Percentiles rank a stretch among this genome's conserved stretches.
Conservation (phyloP, 2,329 filamentous ascomycete species). For the Didymella lethalis region DNA sequence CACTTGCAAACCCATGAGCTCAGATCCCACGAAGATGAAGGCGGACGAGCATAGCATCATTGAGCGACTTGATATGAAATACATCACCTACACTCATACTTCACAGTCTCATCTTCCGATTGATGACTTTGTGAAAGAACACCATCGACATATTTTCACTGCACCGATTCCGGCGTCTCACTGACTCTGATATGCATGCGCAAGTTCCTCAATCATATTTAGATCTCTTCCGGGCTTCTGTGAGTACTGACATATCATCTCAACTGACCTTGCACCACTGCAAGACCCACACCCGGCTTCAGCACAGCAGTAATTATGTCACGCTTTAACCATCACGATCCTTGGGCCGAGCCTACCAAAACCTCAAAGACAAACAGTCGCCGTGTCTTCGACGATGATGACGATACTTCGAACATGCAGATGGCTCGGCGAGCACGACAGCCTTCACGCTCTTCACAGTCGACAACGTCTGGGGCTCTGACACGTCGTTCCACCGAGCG, state of each 20-base stretch:
- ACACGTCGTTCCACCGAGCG: not conserved
- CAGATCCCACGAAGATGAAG: not conserved
- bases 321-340: not conserved
- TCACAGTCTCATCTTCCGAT: not conserved
- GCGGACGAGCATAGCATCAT: not conserved
- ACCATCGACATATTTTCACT: not conserved
- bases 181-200: not conserved
- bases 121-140: not conserved
- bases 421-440: not conserved
- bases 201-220: not conserved
- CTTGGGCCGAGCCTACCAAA: not conserved
- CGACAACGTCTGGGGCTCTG: not conserved
- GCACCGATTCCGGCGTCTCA: not conserved
- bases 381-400: not conserved
- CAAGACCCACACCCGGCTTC: not conserved
- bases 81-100: not conserved
- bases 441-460: not conserved
- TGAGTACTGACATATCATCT: not conserved
- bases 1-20: constrained; percentile 50
- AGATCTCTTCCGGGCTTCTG: not conserved
- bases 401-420: not conserved
- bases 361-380: not conserved
- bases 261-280: not conserved
- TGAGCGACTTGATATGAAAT: not conserved
- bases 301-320: not conserved